phyloP scores from a whole-genome alignment of 768 basidiomycete species.

The Daedalea quercina region DNA sequence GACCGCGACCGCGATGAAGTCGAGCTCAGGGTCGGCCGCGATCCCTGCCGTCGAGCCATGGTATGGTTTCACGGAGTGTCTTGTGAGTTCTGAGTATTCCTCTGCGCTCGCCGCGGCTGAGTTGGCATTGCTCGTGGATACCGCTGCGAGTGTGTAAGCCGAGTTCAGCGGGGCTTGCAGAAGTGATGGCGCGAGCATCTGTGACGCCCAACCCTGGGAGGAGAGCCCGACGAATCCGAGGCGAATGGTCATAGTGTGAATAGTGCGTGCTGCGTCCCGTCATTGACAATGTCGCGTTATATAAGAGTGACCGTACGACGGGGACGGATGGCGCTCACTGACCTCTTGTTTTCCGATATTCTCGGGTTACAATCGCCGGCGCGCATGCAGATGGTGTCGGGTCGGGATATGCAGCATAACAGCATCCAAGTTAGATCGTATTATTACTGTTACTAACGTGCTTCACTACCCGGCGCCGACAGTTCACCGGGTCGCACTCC shows the following conservation, averaged over 20 bases:
- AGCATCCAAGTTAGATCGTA: too few species aligned
- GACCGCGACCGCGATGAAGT: constrained; percentile 30
- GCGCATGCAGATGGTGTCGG: too few species aligned
- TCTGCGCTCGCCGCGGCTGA: constrained; percentile 5
- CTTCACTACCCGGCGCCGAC: too few species aligned
- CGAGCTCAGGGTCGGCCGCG: constrained; percentile 29
- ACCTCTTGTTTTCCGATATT: too few species aligned
- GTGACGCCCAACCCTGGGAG: constrained; percentile 4
- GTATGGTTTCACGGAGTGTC: constrained; percentile 27
- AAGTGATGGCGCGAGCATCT: constrained; percentile 4
- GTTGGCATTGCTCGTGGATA: constrained; percentile 1
- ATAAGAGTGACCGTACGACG: too few species aligned
- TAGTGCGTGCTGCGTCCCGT: too few species aligned
- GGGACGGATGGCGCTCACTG: too few species aligned
- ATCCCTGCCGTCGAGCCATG: constrained; percentile 24
- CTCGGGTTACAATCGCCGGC: too few species aligned
- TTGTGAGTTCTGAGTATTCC: constrained; percentile 20
- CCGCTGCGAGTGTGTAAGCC: constrained; percentile 6
- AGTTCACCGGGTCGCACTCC: too few species aligned
- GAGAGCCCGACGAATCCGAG: constrained; percentile 7
- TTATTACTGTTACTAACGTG: too few species aligned
- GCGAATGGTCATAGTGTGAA: constrained; percentile 29
- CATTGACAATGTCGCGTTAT: too few species aligned
- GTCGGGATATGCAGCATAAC: too few species aligned
- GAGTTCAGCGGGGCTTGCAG: constrained; percentile 3